phyloP scores from a whole-genome alignment of 331 rosid genomes.

The Malus hybrid region DNA sequence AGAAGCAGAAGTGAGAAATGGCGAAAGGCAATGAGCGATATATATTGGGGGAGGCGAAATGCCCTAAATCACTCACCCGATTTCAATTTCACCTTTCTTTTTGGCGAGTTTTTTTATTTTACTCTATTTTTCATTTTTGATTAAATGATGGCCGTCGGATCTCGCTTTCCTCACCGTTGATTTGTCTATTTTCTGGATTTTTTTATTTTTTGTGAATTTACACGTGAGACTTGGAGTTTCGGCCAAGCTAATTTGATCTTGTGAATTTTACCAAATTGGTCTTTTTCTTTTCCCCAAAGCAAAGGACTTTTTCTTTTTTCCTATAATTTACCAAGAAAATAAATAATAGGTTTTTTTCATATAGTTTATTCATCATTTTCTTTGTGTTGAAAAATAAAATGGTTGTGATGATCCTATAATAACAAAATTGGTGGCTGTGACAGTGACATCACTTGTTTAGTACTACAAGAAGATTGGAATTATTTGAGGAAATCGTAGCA shows the following conservation, averaged over 20 bases:
- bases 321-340: too few relatives aligned
- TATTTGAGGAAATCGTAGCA: not conserved
- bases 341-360: too few relatives aligned
- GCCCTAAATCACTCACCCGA: constrained; percentile 18
- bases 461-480: not conserved
- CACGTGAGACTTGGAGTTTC: constrained; percentile 3
- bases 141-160: not conserved
- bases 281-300: not conserved
- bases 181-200: not conserved
- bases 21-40: not conserved
- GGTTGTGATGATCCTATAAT: too few relatives aligned
- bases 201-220: not conserved
- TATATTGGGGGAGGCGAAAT: constrained; percentile 11
- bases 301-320: not conserved
- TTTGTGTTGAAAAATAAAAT: too few relatives aligned
- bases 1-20: not conserved
- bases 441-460: not conserved
- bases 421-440: not conserved
- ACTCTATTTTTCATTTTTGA: not conserved
- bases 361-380: too few relatives aligned
- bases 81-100: not conserved
- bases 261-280: not conserved
- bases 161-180: not conserved
- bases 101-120: not conserved
- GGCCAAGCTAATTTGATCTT: constrained; percentile 6